These are phyloP conservation scores for Striga hermonthica DNA, from an alignment of 305 asterid species.

Conservation along the genomic window DNA sequence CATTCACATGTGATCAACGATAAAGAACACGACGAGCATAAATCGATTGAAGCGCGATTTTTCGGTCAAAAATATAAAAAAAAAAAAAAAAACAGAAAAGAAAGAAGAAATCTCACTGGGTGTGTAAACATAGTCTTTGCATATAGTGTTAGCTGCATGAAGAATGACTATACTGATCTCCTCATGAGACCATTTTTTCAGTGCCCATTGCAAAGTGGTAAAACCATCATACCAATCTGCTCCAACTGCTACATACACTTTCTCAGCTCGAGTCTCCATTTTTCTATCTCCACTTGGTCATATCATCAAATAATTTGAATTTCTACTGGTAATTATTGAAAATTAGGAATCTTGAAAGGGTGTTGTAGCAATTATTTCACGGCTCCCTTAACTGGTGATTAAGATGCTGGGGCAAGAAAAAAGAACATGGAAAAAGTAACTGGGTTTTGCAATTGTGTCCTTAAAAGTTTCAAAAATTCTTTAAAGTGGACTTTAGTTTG, in stretches of 20 bases:
- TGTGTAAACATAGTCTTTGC: slow-evolving; percentile 57
- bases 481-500: too few species aligned
- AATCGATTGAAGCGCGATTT: background rate
- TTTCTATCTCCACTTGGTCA: slow-evolving; percentile 1
- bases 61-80: background rate
- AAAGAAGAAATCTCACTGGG: slow-evolving; percentile 43
- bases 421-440: too few species aligned
- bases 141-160: slow-evolving; percentile 39
- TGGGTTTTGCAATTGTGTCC: too few species aligned
- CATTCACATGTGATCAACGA: background rate
- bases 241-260: slow-evolving; percentile 64
- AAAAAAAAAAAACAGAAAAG: background rate
- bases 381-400: too few species aligned
- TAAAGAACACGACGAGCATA: background rate
- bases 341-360: too few species aligned
- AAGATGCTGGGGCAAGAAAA: too few species aligned
- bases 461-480: too few species aligned
- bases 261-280: slow-evolving; percentile 43
- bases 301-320: background rate
- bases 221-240: slow-evolving; percentile 56
- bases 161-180: slow-evolving; percentile 50
- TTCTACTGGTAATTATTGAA: background rate
- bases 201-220: slow-evolving; percentile 55
- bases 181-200: slow-evolving; percentile 46
- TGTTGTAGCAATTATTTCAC: too few species aligned